Evolutionary conservation across 2,329 filamentous ascomycete species (phyloP).

Genomic region (Curvularia spicifera): DNA sequence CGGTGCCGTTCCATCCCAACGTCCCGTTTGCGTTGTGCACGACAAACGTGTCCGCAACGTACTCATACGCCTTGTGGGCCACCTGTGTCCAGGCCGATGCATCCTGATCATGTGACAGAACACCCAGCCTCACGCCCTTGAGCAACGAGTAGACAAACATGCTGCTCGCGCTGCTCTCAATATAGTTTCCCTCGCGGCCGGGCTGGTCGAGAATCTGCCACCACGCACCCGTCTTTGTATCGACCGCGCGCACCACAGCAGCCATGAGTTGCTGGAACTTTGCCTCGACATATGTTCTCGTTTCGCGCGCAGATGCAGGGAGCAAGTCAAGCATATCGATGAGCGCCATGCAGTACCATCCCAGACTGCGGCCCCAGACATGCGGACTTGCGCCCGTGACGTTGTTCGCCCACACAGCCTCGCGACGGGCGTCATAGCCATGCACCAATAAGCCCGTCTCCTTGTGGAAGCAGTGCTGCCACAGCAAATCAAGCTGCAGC

Average conservation of each 20-base stretch:
- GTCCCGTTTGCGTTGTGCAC: slow-evolving; percentile 28
- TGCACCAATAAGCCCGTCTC: slow-evolving; percentile 58
- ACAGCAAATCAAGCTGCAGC: slow-evolving; percentile 49
- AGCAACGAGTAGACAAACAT: slow-evolving; percentile 64
- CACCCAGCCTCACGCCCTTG: slow-evolving; percentile 53
- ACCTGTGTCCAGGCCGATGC: slow-evolving; percentile 10
- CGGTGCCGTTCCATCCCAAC: slow-evolving; percentile 44
- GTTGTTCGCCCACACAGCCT: slow-evolving; percentile 60
- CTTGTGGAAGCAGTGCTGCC: slow-evolving; percentile 51
- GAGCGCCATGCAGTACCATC: slow-evolving; percentile 62
- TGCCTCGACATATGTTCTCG: slow-evolving; percentile 1
- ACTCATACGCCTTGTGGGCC: slow-evolving; percentile 50
- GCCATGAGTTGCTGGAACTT: slow-evolving; percentile 20
- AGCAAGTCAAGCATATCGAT: slow-evolving; percentile 58
- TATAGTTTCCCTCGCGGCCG: slow-evolving; percentile 60
- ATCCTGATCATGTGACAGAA: slow-evolving; percentile 15
- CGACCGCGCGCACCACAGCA: slow-evolving; percentile 48
- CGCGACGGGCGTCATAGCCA: slow-evolving; percentile 60
- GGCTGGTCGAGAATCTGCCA: slow-evolving; percentile 63
- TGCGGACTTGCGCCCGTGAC: slow-evolving; percentile 59
- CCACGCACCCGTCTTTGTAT: slow-evolving; percentile 55
- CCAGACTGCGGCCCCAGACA: slow-evolving; percentile 62
- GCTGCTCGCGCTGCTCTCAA: slow-evolving; percentile 64
- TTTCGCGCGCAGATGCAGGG: background rate
- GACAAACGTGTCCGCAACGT: slow-evolving; percentile 30